These are phyloP conservation scores for Adansonia madagascariensis DNA, from an alignment of 441 rosid species.

Conservation along the genomic window DNA sequence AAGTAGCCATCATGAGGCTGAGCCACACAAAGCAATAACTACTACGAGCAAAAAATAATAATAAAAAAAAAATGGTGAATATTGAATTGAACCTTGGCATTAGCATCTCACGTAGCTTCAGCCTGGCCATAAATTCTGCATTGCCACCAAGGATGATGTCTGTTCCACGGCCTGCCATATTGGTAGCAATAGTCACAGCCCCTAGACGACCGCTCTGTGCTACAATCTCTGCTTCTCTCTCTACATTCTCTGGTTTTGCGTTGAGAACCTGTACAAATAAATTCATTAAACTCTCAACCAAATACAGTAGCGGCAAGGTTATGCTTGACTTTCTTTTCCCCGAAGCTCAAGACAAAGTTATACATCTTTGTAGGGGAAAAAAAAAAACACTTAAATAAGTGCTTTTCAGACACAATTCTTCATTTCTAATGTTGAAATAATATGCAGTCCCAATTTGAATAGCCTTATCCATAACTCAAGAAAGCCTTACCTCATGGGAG, in stretches of 20 bases:
- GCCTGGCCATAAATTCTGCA: slow-evolving; percentile 97
- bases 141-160: slow-evolving; percentile 98
- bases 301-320: background rate
- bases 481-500: slow-evolving; percentile 78
- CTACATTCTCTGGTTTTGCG: slow-evolving; percentile 99
- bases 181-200: slow-evolving; percentile 96
- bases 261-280: slow-evolving; percentile 75
- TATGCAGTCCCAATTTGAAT: slow-evolving; percentile 15
- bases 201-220: slow-evolving; percentile 98
- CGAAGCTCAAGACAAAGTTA: slow-evolving; percentile 7
- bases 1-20: slow-evolving; percentile 23
- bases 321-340: slow-evolving; percentile 3
- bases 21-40: background rate
- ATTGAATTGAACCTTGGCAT: slow-evolving; percentile 84
- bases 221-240: slow-evolving; percentile 99
- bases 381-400: background rate
- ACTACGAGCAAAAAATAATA: slow-evolving; percentile 19
- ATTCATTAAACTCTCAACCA: slow-evolving; percentile 29
- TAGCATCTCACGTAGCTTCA: slow-evolving; percentile 95
- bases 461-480: slow-evolving; percentile 16
- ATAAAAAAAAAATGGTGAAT: background rate
- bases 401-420: slow-evolving; percentile 3
- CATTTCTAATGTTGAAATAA: slow-evolving; percentile 10
- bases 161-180: slow-evolving; percentile 99
- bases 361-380: background rate